Evolutionary conservation across 495 filamentous ascomycete species (phyloP), one percentile per base, ranked within the genome.

Genomic region (Aspergillus avenaceus): DNA sequence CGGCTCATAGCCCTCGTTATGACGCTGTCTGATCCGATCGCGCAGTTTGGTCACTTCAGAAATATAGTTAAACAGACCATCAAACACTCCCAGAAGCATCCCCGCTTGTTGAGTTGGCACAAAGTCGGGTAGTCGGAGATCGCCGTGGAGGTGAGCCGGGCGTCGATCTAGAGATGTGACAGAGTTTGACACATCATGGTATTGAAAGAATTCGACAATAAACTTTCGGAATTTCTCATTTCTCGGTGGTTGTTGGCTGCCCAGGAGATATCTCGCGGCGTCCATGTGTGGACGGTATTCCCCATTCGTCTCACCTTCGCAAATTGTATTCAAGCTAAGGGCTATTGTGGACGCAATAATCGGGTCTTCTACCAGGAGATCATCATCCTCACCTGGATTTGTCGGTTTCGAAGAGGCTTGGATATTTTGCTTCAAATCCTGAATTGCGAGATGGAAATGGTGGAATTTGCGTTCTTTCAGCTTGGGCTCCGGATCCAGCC

Each of bases 191-290:
- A 88, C 83, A 55, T 91, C 87, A 67, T 95, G 88, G 58, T 95
- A 96, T 65, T 90, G 85, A 71, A 95, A 95, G 74, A 95, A 95
- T 65, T 95, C 91, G 64, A 88, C 79, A 55, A 96, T 86, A 62
- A 96, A 95, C 52, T 84, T 82, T 14, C 81, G 70, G 60, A 91
- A 89, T 24, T 83, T 78, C 31, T 82, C 74, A 45, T 89, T 78
- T 62, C 63, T 79, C 53, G 55, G n/a, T n/a, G n/a, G 81, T 71
- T 59, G 79, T 73, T 67, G 83, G 4, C 70, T 73, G 25, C 71
- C 59, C n/a, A 93, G 77, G 41, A 95, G 76, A 43, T 77, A 79
- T 50, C 86, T 80, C 52, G 90, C 91, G 3, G 83, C 87, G 53
- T 84, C 74, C 55, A 96, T 84, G 62, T 96, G 91, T 40, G 85